phyloP scores from a whole-genome alignment of 108 stramenopile species.

The Phaeodactylum tricornutum region DNA sequence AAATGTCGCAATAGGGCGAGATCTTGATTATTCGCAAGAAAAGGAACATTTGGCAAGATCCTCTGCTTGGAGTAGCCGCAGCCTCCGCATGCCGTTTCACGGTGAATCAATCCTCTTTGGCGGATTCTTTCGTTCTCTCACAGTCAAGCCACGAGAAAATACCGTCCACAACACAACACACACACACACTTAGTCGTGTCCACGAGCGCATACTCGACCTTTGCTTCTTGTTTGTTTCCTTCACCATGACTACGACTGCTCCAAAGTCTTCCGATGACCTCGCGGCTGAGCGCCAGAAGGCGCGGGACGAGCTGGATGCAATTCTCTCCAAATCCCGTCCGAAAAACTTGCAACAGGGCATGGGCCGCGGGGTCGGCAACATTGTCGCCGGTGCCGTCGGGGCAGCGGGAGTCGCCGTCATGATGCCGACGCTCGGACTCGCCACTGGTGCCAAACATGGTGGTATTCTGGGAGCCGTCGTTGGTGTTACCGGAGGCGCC shows the following conservation, averaged over 20 bases:
- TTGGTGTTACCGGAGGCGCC: slow-evolving; percentile 32
- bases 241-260: neutral
- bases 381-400: slow-evolving; percentile 60
- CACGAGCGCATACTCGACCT: too few species aligned
- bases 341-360: slow-evolving; percentile 33
- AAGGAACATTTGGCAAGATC: too few species aligned
- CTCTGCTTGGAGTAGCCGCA: too few species aligned
- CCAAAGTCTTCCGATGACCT: slow-evolving; percentile 19
- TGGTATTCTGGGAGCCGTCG: slow-evolving; percentile 5
- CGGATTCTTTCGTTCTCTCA: too few species aligned
- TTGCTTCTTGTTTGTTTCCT: neutral
- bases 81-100: too few species aligned
- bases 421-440: slow-evolving; percentile 39
- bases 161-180: too few species aligned
- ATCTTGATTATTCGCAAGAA: too few species aligned
- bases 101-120: too few species aligned
- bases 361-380: slow-evolving; percentile 38
- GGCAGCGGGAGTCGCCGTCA: slow-evolving; percentile 51
- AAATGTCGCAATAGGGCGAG: too few species aligned
- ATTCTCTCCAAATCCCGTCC: slow-evolving; percentile 20
- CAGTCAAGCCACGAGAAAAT: too few species aligned
- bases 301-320: slow-evolving; percentile 17
- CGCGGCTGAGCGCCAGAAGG: slow-evolving; percentile 28
- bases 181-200: too few species aligned
- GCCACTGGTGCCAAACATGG: slow-evolving; percentile 10